Conservation (phyloP, 139 green algal species). For the Chlorella vulgaris region DNA sequence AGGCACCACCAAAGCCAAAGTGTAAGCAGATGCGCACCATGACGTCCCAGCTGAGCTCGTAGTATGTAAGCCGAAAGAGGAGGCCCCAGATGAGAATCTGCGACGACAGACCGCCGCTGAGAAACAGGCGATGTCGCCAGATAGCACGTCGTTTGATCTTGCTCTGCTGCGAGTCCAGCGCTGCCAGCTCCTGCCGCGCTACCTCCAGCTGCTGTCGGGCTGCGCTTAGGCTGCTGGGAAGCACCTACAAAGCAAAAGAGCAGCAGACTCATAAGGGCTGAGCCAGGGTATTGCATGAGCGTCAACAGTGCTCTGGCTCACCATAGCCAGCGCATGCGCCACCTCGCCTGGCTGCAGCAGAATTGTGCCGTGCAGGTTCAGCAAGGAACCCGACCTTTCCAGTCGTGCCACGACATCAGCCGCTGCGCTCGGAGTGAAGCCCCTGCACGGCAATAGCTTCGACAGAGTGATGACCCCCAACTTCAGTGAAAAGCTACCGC, state of each 20-base stretch:
- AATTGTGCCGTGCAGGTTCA: slow-evolving; percentile 7
- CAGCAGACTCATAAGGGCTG: neutral
- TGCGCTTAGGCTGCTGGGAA: neutral
- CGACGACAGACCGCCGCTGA: neutral
- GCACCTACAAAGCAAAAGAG: neutral
- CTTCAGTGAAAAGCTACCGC: no score
- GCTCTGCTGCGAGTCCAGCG: neutral
- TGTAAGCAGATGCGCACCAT: neutral
- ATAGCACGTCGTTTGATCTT: neutral
- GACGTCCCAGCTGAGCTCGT: slow-evolving; percentile 26
- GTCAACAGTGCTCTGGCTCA: neutral
- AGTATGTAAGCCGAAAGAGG: slow-evolving; percentile 19
- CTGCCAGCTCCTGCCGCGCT: neutral
- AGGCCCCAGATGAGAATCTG: slow-evolving; percentile 8
- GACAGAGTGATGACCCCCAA: no score
- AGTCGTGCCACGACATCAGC: neutral
- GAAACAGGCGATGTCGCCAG: neutral
- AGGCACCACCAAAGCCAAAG: neutral
- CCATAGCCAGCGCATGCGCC: slow-evolving; percentile 8
- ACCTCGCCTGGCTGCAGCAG: slow-evolving; percentile 25
- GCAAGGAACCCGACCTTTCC: neutral
- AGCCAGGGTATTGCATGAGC: neutral
- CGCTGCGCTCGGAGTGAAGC: slow-evolving; percentile 1
- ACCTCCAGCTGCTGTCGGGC: neutral
- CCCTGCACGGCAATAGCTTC: neutral